Conservation (phyloP, 2,329 filamentous ascomycete species). For the Cladosporium cucumerinum region DNA sequence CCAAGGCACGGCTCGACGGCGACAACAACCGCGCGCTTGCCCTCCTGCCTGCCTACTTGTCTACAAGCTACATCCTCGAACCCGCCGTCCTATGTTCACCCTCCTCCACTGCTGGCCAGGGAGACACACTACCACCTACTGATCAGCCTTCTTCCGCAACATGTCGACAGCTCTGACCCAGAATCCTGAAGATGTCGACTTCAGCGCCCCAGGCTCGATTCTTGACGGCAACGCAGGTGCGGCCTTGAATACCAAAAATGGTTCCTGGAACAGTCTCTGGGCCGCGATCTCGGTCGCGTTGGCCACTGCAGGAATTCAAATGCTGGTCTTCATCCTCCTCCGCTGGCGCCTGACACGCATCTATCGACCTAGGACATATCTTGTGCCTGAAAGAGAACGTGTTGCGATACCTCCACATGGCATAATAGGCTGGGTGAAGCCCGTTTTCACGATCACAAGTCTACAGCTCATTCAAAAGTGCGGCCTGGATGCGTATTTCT, state of each 20-base stretch:
- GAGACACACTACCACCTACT: background rate
- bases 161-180: background rate
- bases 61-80: background rate
- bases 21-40: conserved; percentile 8
- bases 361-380: conserved; percentile 83
- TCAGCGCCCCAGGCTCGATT: no score
- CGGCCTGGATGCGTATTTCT: conserved; percentile 95
- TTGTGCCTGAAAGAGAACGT: conserved; percentile 80
- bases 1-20: conserved; percentile 1
- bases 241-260: background rate
- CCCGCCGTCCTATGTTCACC: background rate
- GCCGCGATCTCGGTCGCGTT: conserved; percentile 37
- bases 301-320: conserved; percentile 42
- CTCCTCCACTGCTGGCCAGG: conserved; percentile 5
- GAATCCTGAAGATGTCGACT: background rate
- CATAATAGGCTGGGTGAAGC: conserved; percentile 52
- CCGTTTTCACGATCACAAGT: conserved; percentile 64
- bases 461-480: conserved; percentile 93
- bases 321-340: conserved; percentile 70
- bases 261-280: conserved; percentile 28
- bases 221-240: conserved; percentile 1
- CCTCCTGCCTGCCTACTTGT: background rate
- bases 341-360: conserved; percentile 77
- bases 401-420: conserved; percentile 67
- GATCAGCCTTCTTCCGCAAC: background rate